Base-by-base conservation (phyloP, 2,329 filamentous ascomycete genomes). In the Cordyceps fumosorosea region DNA sequence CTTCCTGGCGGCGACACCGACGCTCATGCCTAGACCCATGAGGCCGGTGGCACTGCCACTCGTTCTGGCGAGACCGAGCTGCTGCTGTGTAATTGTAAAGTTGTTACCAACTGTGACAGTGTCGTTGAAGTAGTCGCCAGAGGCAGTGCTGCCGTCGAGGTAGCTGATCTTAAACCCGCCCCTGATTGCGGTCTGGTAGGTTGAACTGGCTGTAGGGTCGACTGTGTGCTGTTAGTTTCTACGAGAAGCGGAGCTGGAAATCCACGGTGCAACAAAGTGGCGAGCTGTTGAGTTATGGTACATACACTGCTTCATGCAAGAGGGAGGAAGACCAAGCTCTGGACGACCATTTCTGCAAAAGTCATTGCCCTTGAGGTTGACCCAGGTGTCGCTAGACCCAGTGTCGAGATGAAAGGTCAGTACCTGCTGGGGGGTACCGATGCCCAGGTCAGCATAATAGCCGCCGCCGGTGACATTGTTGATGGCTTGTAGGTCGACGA, bases 371-470 rank as follows among this genome's bases (percentile, higher is more conserved):
- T 80, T 77, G 5, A 86, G 84, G 64, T 82, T 74, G 48, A 87
- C 75, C 84, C 85, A 88, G 4, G 84, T 80, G 69, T 88, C 85
- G 65, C 81, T 85, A 70, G 82, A 86, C 32, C 85, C 85, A 2
- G 85, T 88, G 71, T 88, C 85, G 65, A 87, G 77, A 59, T 83
- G 76, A 67, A 88, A 76, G 59, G 72, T 76, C 56, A 86, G 71
- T 3, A 72, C 70, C 71, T 88, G 85, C 0, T 76, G 74, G 0
- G 85, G 85, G 0, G 84, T 85, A 56, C 85, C 85, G 48, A 88
- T 72, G n/a, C 74, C 73, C 48, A 88, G 78, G 56, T 83, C 77
- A 47, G 81, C 79, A 68, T 80, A 84, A 73, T 86, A 86, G 16
- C 81, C 79, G 40, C 81, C 83, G 52, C 78, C 80, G 0, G 77